Conservation (phyloP, 2,329 filamentous ascomycete genomes). For the Neofusicoccum laricinum region DNA sequence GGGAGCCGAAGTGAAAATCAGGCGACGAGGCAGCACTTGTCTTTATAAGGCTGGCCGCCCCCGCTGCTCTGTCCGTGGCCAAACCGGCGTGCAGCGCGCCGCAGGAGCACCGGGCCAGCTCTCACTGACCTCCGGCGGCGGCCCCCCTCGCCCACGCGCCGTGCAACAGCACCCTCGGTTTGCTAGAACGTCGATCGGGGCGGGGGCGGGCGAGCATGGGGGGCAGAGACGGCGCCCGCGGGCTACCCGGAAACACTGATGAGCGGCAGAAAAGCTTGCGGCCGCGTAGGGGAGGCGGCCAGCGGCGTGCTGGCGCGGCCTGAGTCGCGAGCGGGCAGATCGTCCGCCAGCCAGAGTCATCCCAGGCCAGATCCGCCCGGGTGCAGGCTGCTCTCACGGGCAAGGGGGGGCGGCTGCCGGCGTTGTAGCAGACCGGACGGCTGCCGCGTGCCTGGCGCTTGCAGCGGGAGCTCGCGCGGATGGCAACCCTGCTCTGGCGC, state of each 20-base stretch:
- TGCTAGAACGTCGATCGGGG: neutral
- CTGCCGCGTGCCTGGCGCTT: neutral
- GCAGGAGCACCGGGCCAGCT: no score
- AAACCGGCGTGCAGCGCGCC: neutral
- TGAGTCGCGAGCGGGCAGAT: slow-evolving; percentile 11
- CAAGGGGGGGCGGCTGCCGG: no score
- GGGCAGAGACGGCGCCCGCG: neutral
- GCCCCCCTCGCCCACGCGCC: no score
- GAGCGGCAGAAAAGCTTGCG: slow-evolving; percentile 4
- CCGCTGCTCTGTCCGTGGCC: neutral
- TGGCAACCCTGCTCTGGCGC: neutral
- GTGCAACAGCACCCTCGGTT: neutral
- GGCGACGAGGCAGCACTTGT: neutral
- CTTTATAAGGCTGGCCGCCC: neutral
- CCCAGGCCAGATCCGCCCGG: no score
- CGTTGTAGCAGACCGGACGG: no score
- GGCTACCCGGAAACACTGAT: neutral
- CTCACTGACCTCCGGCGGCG: no score
- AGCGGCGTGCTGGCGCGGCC: neutral
- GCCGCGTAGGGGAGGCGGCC: neutral
- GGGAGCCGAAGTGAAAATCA: neutral
- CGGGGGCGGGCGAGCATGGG: neutral
- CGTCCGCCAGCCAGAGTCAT: slow-evolving; percentile 1
- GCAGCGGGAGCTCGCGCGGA: neutral
- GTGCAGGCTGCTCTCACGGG: no score